A percentile compares a stretch with the other conserved stretches of the same genome.
Evolutionary conservation across 73 alveolate species (phyloP).

Genomic region (Durusdinium trenchii): DNA sequence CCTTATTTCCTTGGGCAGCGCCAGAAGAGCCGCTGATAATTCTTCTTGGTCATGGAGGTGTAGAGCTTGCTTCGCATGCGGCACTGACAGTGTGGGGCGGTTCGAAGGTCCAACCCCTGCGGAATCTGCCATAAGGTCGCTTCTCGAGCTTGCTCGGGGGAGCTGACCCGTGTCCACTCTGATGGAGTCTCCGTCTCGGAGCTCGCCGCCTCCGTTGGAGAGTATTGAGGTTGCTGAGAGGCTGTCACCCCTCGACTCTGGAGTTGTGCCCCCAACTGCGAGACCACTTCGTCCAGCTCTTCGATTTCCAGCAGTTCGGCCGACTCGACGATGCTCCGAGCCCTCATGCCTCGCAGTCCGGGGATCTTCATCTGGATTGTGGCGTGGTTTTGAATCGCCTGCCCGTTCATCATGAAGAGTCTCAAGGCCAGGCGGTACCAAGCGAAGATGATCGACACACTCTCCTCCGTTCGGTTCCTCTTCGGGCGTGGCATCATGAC

Average conservation of each 20-base stretch:
- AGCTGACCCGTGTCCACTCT: background rate
- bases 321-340: background rate
- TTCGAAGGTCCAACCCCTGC: background rate
- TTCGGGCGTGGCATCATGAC: background rate
- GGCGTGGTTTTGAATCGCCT: background rate
- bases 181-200: background rate
- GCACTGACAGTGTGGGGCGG: background rate
- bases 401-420: background rate
- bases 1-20: background rate
- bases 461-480: background rate
- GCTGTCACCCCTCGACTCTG: no score
- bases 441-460: background rate
- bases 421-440: background rate
- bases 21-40: background rate
- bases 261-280: background rate
- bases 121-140: background rate
- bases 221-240: no score
- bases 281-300: background rate
- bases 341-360: background rate
- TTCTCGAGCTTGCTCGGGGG: no score
- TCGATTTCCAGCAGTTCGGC: background rate
- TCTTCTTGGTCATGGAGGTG: background rate
- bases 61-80: background rate
- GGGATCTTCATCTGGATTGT: background rate
- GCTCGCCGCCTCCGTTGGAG: background rate